A percentile compares a stretch with the other conserved stretches of the same genome.
These are phyloP conservation scores for Melastoma malabathricum DNA, from an alignment of 345 rosid genomes.

Conservation along the genomic window DNA sequence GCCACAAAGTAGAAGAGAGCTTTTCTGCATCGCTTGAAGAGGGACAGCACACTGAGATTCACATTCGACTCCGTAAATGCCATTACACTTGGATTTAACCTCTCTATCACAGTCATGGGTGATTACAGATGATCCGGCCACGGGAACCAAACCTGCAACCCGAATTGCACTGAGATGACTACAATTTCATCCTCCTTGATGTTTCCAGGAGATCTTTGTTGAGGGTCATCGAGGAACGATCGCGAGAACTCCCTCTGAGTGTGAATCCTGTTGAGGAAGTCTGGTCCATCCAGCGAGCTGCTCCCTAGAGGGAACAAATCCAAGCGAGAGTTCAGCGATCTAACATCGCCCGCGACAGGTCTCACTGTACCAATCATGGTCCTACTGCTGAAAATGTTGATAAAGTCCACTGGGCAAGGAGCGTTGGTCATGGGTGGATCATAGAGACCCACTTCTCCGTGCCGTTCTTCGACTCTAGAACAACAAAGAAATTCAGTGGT, in stretches of 20 bases:
- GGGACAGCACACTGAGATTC: slow-evolving; percentile 13
- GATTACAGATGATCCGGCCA: slow-evolving; percentile 8
- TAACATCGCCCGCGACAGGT: slow-evolving; percentile 72
- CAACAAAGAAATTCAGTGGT: too few relatives aligned
- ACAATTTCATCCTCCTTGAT: slow-evolving; percentile 9
- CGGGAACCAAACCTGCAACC: slow-evolving; percentile 3
- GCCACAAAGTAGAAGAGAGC: slow-evolving; percentile 13
- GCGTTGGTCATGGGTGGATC: slow-evolving; percentile 73
- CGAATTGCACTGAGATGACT: slow-evolving; percentile 6
- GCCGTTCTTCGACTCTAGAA: too few relatives aligned
- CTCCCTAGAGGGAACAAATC: slow-evolving; percentile 15
- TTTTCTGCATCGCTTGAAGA: slow-evolving; percentile 10
- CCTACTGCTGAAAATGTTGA: slow-evolving; percentile 76
- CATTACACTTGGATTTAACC: slow-evolving; percentile 15
- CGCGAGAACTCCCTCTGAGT: slow-evolving; percentile 16
- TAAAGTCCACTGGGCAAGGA: slow-evolving; percentile 66
- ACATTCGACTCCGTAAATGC: slow-evolving; percentile 11
- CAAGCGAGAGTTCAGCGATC: slow-evolving; percentile 39
- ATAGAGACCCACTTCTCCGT: slow-evolving; percentile 8
- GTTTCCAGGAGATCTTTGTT: slow-evolving; percentile 11
- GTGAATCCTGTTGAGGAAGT: slow-evolving; percentile 17
- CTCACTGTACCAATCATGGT: slow-evolving; percentile 76
- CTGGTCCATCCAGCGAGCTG: slow-evolving; percentile 20
- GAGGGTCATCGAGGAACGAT: slow-evolving; percentile 22
- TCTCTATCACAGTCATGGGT: slow-evolving; percentile 10